Evolutionary conservation across 208 protist genomes (phyloP).

Genomic region (Leishmania martiniquensis): DNA sequence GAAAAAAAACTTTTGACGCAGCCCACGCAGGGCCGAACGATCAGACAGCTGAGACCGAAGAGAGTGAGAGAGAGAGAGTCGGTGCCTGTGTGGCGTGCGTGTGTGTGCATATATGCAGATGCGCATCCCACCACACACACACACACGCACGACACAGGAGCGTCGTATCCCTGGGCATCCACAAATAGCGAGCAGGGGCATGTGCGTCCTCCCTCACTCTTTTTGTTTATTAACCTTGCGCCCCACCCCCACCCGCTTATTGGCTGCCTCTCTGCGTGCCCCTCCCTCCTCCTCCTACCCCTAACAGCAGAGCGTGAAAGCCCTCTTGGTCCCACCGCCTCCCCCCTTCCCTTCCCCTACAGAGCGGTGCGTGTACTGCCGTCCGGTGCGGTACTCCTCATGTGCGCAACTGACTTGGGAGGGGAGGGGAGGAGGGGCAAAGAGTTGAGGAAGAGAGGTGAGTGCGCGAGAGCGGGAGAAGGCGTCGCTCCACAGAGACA

Average conservation of each 20-base stretch:
- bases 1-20: neutral
- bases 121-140: neutral
- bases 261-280: neutral
- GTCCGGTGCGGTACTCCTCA: neutral
- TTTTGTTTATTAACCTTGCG: neutral
- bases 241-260: neutral
- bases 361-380: neutral
- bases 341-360: neutral
- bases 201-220: neutral
- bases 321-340: neutral
- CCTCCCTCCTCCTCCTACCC: neutral
- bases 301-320: neutral
- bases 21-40: neutral
- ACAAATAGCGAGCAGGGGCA: neutral
- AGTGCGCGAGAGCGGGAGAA: neutral
- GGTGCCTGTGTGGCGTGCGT: neutral
- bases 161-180: neutral
- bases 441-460: neutral
- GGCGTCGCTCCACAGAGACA: too few relatives aligned
- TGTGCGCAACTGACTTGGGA: neutral
- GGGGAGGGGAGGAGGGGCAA: neutral
- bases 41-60: neutral
- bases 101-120: neutral
- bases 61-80: neutral
- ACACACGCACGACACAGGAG: neutral